Base-by-base conservation (phyloP, 2,329 filamentous ascomycete species). In the Dothideomycetes sp. region DNA sequence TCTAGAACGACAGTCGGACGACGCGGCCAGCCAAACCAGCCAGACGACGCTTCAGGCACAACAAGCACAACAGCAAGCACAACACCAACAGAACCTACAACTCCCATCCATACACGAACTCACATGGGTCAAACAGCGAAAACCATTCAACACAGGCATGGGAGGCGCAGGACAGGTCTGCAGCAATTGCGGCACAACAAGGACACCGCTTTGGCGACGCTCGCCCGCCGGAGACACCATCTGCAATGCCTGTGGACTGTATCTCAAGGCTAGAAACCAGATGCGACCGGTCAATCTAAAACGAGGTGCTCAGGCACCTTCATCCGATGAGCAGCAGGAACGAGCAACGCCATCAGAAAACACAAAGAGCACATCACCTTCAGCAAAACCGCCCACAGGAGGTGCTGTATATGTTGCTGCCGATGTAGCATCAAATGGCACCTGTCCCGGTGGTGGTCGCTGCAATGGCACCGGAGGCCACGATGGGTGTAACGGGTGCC, bases 381-480 rank as follows among this genome's bases (percentile, higher is more conserved):
- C 33, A 8, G 16, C 42, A 13, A 44, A 38, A 18, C 28, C 30
- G 17, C 42, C 35, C 23, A 37, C 34, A 11, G 42, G 42, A 51
- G 64, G 65, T 9, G 77, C 82, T 20, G 85, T 80, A 3, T 89
- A 88, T 56, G 82, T 91, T 35, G 72, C 83, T 15, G 82, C 82
- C 4, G 83, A 87, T 54, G 78, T 84, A 50, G 80, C 75, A 31
- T 69, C 79, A 4, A 75, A 78, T 30, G 91, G 91, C n/a, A 93
- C 88, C 10, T 98, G 91, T 60, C 91, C 91, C 11, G 91, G 91
- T 25, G 89, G 89, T 47, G 91, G 91, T 27, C 82, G 82, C 44
- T 98, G 91, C 61, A 96, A 98, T 59, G 91, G 91, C 33, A 96
- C 91, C 16, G 91, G 91, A 31, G 91, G 91, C 39, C 87, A 91